Evolutionary conservation across 331 rosid species (phyloP).

Genomic region (Prunus yedoensis): DNA sequence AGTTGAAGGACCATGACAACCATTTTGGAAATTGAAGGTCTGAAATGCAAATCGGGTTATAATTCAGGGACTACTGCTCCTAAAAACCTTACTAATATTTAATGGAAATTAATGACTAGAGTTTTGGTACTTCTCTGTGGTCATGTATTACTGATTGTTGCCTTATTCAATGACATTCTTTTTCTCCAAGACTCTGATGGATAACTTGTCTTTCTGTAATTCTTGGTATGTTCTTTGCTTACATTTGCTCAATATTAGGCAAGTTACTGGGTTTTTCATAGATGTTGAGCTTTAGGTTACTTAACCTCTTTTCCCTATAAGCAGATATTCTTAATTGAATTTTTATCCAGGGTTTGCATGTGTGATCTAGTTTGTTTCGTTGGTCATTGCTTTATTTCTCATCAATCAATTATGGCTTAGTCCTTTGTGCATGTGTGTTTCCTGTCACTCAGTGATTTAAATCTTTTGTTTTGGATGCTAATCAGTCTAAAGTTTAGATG

Average conservation of each 20-base stretch:
- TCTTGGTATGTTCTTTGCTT: not conserved
- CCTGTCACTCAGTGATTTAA: not conserved
- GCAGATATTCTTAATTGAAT: not conserved
- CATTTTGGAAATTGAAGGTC: no score
- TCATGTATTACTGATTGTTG: not conserved
- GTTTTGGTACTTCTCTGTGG: not conserved
- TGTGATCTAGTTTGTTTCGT: not conserved
- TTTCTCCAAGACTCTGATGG: not conserved
- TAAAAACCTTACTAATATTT: not conserved
- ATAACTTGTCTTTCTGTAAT: not conserved
- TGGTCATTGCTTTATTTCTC: not conserved
- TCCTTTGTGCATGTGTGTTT: not conserved
- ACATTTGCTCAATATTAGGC: not conserved
- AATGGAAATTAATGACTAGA: not conserved
- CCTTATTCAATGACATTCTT: not conserved
- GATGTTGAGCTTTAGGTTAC: not conserved
- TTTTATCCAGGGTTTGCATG: not conserved
- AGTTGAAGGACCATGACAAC: no score
- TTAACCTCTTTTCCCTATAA: not conserved
- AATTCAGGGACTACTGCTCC: no score
- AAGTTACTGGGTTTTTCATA: not conserved
- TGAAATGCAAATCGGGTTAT: no score
- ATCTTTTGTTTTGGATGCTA: constrained; percentile 17
- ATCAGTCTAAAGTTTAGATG: not conserved
- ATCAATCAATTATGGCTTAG: not conserved